Base-by-base conservation (phyloP, 306 rosid genomes). In the Purshia tridentata region DNA sequence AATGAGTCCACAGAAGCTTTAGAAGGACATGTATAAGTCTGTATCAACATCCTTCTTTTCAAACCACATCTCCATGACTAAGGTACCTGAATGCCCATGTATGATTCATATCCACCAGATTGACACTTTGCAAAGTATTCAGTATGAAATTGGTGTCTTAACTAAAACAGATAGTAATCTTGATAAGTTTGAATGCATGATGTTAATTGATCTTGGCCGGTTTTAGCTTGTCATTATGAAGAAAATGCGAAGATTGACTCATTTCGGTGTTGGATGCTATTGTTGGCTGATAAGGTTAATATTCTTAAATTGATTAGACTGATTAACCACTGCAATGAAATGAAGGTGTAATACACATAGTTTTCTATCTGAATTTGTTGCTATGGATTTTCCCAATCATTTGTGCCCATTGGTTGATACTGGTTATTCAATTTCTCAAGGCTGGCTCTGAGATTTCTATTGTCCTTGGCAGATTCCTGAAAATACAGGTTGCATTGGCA, bases 401-500 rank as follows among this genome's bases (percentile, higher is more conserved):
- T 3, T 56, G 61, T 20, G 10, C 61, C 61, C 39, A 22, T 20
- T 56, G 18, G 35, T 23, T 13, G 39, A 11, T 12, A 37, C 16
- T 37, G 48, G 1, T 61, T 61, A 61, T 61, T 61, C 39, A 70
- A 71, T 83, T 78, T 56, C 73, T 66, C 48, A 71, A 84, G 81
- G 77, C 72, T 74, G 82, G 78, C 47, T 84, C 77, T 84, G 82
- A 76, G 87, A 80, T 78, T 84, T 89, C 72, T 80, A 59, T 72
- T 83, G 79, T 84, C 76, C 72, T 72, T 88, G 88, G 79, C 92
- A 94, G 97, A 91, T 94, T 80, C 97, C 98, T 76, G 98, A 97
- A 76, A 94, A 94, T 81, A 84, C 98, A 7, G 98, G 97, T 44
- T 83, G 90, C 90, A 88, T 89, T 56, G 94, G 96, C 49, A 89